Conservation (phyloP, 1,284 basidiomycete genomes). For the Apiotrichum siamense region DNA sequence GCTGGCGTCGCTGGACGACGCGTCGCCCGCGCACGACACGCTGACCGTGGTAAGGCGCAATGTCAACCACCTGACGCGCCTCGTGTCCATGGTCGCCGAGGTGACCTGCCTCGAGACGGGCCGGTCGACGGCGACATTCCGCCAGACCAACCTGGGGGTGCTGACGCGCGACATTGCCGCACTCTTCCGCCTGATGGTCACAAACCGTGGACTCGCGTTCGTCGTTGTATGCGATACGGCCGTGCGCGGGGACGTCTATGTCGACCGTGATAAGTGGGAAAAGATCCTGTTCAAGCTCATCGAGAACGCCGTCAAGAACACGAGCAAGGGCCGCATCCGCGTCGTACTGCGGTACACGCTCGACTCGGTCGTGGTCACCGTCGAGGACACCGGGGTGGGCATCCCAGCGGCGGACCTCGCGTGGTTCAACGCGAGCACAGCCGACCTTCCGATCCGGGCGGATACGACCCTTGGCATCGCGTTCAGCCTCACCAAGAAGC, state of each 20-base stretch:
- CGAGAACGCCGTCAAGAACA: constrained; percentile 47
- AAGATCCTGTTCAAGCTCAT: constrained; percentile 48
- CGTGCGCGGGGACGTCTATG: constrained; percentile 35
- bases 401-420: constrained; percentile 43
- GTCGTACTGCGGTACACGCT: constrained; percentile 27
- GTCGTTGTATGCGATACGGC: constrained; percentile 42
- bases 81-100: constrained; percentile 46
- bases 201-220: constrained; percentile 36
- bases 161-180: constrained; percentile 46
- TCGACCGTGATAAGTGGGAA: constrained; percentile 49
- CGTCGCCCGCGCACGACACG: constrained; percentile 31
- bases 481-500: constrained; percentile 38
- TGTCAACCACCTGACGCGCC: constrained; percentile 34
- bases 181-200: constrained; percentile 42
- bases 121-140: constrained; percentile 40
- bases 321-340: constrained; percentile 27
- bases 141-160: constrained; percentile 41
- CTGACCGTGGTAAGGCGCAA: constrained; percentile 42
- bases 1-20: constrained; percentile 25
- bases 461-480: too few relatives aligned
- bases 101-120: constrained; percentile 43
- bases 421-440: constrained; percentile 43
- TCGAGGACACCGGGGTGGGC: constrained; percentile 48
- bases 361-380: constrained; percentile 29
- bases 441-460: constrained; percentile 44